Conservation (phyloP, 805 yeast species). For the Ogataea pini region DNA sequence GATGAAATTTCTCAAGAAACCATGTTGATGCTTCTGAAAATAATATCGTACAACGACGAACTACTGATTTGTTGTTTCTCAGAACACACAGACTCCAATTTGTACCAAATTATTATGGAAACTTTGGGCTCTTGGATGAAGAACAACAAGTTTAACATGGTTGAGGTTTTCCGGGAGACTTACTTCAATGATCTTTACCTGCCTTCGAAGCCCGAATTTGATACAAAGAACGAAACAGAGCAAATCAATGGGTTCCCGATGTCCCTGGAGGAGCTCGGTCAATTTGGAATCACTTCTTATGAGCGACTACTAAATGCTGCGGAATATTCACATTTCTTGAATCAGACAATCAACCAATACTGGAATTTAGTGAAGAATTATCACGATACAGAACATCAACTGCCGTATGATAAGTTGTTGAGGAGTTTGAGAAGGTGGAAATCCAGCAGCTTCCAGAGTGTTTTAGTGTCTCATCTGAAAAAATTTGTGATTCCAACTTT, state of each 20-base stretch:
- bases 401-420: constrained; percentile 20
- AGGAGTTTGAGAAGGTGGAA: constrained; percentile 41
- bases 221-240: constrained; percentile 1
- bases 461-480: constrained; percentile 28
- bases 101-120: constrained; percentile 17
- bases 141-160: constrained; percentile 17
- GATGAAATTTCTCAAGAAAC: constrained; percentile 13
- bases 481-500: constrained; percentile 33
- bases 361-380: constrained; percentile 29
- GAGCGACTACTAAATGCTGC: constrained; percentile 35
- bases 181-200: constrained; percentile 10
- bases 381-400: constrained; percentile 13
- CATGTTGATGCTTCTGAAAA: constrained; percentile 21
- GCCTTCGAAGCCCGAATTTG: constrained; percentile 2
- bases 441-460: constrained; percentile 32
- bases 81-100: constrained; percentile 11
- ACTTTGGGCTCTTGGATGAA: constrained; percentile 24
- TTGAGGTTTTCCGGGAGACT: constrained; percentile 6
- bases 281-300: constrained; percentile 29
- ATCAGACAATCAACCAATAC: constrained; percentile 29
- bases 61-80: constrained; percentile 22
- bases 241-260: constrained; percentile 11
- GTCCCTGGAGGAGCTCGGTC: constrained; percentile 21
- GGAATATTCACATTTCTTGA: constrained; percentile 32
- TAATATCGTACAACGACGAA: constrained; percentile 24